These are phyloP conservation scores for Lepiota brunneoincarnata DNA, from an alignment of 768 basidiomycete species.

Conservation along the genomic window DNA sequence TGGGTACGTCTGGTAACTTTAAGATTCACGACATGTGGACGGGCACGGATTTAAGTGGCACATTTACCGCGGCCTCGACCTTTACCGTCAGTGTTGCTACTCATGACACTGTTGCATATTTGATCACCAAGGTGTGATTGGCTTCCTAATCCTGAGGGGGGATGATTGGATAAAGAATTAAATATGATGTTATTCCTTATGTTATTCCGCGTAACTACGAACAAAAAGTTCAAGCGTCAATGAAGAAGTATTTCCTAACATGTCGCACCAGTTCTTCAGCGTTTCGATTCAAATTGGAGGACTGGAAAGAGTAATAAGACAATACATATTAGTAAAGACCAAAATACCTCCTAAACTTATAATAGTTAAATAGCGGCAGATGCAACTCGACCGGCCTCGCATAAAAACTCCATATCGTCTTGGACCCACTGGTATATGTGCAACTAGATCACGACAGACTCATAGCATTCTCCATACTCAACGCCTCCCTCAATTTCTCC, in stretches of 20 bases:
- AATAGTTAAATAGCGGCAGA: neutral
- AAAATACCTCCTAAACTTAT: neutral
- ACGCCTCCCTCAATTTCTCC: constrained; percentile 30
- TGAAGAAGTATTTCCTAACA: neutral
- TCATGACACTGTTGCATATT: constrained; percentile 53
- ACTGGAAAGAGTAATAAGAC: too few species aligned
- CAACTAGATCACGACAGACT: neutral
- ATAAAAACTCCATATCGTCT: neutral
- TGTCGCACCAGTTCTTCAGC: too few species aligned
- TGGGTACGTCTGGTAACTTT: constrained; percentile 33
- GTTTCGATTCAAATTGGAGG: too few species aligned
- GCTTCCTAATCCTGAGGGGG: too few species aligned
- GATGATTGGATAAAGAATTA: too few species aligned
- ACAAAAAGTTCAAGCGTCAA: too few species aligned
- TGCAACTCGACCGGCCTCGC: too few species aligned
- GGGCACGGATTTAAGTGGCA: constrained; percentile 39
- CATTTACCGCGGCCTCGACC: constrained; percentile 28
- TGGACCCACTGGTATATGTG: too few species aligned
- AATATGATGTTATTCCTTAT: neutral
- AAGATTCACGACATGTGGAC: constrained; percentile 57
- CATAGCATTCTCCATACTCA: constrained; percentile 3
- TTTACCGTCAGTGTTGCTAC: constrained; percentile 41
- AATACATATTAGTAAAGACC: too few species aligned
- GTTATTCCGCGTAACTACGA: neutral
- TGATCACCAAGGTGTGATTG: constrained; percentile 28